These are phyloP conservation scores for Neopestalotiopsis sp. DNA, from an alignment of 2,329 filamentous ascomycete species.

Conservation along the genomic window DNA sequence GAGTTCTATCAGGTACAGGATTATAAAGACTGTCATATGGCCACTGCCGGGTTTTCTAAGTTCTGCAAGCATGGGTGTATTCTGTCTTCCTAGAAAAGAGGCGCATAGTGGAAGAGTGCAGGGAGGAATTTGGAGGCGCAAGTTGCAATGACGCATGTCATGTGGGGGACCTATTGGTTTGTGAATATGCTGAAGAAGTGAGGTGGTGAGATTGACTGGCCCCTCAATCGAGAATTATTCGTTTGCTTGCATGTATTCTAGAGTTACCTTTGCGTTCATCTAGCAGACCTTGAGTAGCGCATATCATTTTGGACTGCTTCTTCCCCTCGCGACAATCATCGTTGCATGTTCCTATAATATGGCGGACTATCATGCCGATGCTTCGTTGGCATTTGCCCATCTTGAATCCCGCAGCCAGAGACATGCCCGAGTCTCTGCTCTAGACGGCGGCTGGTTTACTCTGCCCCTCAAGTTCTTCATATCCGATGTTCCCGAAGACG, in stretches of 20 bases:
- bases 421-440: neutral
- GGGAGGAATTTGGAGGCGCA: neutral
- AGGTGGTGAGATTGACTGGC: neutral
- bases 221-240: neutral
- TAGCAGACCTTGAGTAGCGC: too few species aligned
- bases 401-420: neutral
- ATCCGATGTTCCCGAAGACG: neutral
- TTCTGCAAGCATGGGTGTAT: neutral
- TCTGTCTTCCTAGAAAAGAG: neutral
- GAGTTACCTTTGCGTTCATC: too few species aligned
- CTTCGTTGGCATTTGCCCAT: neutral
- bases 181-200: neutral
- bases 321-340: neutral
- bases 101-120: neutral
- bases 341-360: neutral
- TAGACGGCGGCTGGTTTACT: neutral
- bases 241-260: neutral
- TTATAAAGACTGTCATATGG: too few species aligned
- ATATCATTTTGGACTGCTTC: too few species aligned
- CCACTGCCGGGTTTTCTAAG: neutral
- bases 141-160: slow-evolving; percentile 3
- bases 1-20: too few species aligned
- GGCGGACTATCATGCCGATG: neutral
- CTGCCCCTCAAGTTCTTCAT: neutral
- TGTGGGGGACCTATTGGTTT: too few species aligned